Conservation (phyloP, 2,329 filamentous ascomycete genomes). For the Botrytis paeoniae region DNA sequence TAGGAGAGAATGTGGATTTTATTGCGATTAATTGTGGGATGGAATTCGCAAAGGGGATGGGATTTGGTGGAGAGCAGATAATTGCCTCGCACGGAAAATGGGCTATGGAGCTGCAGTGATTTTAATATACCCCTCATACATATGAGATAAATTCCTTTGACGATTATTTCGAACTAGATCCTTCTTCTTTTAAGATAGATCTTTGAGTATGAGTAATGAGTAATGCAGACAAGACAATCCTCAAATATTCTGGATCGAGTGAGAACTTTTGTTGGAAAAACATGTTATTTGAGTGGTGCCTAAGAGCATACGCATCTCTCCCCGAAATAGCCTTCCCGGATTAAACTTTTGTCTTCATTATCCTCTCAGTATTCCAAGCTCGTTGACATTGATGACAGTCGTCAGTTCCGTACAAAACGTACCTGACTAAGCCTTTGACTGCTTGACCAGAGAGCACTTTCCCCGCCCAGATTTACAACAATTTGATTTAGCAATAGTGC, state of each 20-base stretch:
- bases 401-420: not conserved
- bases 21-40: not conserved
- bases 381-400: not conserved
- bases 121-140: no score
- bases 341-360: not conserved
- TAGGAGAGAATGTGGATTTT: rapidly evolving
- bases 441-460: not conserved
- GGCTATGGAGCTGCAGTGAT: not conserved
- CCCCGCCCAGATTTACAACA: rapidly evolving
- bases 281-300: not conserved
- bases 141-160: not conserved
- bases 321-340: rapidly evolving
- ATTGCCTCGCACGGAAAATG: not conserved
- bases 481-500: not conserved
- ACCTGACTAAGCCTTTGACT: not conserved
- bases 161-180: not conserved
- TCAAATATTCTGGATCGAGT: not conserved
- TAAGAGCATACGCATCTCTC: not conserved
- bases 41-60: not conserved
- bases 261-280: not conserved
- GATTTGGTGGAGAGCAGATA: not conserved
- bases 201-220: not conserved
- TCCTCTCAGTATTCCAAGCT: not conserved
- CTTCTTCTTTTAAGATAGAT: not conserved
- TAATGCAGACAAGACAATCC: not conserved